Evolutionary conservation across 2,329 filamentous ascomycete species (phyloP), one percentile per base, ranked within the genome.

Genomic region (Fusarium citri): DNA sequence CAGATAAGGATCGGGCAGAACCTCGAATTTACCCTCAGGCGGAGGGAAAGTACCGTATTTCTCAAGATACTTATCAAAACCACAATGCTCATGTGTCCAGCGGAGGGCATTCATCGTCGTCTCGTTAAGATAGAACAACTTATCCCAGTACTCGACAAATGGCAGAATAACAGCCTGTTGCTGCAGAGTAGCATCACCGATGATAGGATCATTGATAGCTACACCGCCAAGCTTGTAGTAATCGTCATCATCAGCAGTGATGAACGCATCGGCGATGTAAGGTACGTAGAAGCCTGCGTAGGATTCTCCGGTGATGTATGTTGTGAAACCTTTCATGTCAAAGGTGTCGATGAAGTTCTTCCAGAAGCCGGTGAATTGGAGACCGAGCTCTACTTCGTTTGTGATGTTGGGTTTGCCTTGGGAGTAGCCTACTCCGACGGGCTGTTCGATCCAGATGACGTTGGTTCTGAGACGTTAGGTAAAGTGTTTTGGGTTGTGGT

Each of bases 321-420:
- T 85, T 68, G 91, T 92, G 72, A 86, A 88, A 15, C 86, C 85
- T 22, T 92, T 84, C 73, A 93, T 83, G n/a, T 80, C 83, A 71
- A 94, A 94, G 0, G 89, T 89, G 34, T 92, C 83, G 61, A 93
- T 81, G 72, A 94, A 94, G 80, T 93, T 93, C 81, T 91, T 90
- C 85, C 89, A 94, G 80, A 94, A 96, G 51, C 91, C 91, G 18
- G 91, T 83, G 77, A 95, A 94, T 71, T 94, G 87, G n/a, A 81
- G 79, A 0, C 91, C 91, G 2, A 91, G 84, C 69, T 94, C 91
- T 30, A 88, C 85, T 69, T 93, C 89, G 71, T 86, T 87, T 6
- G 83, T 88, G 12, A 91, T 91, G 0, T 86, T 91, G 6, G 88
- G 83, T 1, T 80, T 86, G 16, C 92, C 92, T 34, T 87, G 85